Percentiles rank a stretch among this genome's conserved stretches.
phyloP scores from a whole-genome alignment of 2,329 filamentous ascomycete genomes.

The Drechslera avenae region DNA sequence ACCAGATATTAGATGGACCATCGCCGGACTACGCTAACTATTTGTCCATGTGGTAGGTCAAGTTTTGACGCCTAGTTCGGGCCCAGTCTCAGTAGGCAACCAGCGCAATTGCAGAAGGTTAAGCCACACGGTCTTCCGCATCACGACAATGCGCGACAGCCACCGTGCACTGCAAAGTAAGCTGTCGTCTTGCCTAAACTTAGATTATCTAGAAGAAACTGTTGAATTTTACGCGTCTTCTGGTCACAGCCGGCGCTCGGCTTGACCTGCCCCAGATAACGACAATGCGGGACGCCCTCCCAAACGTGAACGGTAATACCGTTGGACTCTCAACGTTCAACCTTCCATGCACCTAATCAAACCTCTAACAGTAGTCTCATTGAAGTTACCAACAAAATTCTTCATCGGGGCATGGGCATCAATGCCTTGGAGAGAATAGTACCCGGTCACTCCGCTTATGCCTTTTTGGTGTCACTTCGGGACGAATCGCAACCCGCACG shows the following conservation, averaged over 20 bases:
- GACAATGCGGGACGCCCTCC: conserved; percentile 1
- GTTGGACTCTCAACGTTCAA: not conserved
- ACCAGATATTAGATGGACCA: not conserved
- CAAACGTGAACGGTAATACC: conserved; percentile 1
- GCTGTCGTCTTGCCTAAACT: no score
- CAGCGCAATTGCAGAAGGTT: not conserved
- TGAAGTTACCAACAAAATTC: not conserved
- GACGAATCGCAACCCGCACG: no score
- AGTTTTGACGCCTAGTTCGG: not conserved
- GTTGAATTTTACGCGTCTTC: not conserved
- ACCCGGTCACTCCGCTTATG: no score
- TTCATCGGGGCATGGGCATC: no score
- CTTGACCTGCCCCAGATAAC: not conserved
- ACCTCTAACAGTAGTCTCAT: not conserved
- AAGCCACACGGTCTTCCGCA: not conserved
- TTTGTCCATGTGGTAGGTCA: no score
- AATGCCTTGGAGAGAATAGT: no score
- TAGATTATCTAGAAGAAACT: no score
- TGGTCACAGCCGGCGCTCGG: not conserved
- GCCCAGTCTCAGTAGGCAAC: not conserved
- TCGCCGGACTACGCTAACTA: no score
- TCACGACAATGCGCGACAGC: not conserved
- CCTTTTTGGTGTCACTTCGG: no score
- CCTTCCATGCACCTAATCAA: not conserved
- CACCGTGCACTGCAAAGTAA: no score